Percentiles rank a stretch among this genome's conserved stretches.
Conservation (phyloP, 106 monocot genomes). For the Phalaenopsis aphrodite region DNA sequence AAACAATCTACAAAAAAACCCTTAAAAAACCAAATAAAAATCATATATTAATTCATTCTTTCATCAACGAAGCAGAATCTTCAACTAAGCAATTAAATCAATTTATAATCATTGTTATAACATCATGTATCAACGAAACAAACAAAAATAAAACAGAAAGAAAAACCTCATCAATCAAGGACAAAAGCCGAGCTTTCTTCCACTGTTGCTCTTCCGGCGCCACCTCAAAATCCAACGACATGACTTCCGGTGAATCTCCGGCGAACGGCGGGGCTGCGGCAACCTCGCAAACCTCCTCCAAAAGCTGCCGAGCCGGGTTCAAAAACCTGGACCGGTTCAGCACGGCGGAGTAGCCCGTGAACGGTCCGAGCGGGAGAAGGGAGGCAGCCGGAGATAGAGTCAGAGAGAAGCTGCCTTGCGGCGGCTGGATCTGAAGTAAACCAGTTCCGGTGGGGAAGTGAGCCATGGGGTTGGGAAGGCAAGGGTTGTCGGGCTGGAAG, state of each 20-base stretch:
- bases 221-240: conserved; percentile 9
- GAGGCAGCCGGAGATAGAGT: conserved; percentile 14
- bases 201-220: conserved; percentile 33
- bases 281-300: conserved; percentile 55
- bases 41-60: too few species aligned
- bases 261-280: background rate
- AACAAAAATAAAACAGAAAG: background rate
- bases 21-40: too few species aligned
- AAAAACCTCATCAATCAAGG: conserved; percentile 77
- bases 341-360: conserved; percentile 66
- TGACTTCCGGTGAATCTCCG: conserved; percentile 12
- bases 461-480: background rate
- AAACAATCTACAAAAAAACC: too few species aligned
- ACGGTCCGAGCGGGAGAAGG: conserved; percentile 41
- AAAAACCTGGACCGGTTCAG: conserved; percentile 64
- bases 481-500: conserved; percentile 22
- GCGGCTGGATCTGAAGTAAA: background rate
- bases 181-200: conserved; percentile 64
- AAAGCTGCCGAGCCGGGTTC: conserved; percentile 49
- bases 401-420: conserved; percentile 10
- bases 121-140: background rate
- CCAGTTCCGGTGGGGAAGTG: background rate
- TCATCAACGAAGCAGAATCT: too few species aligned
- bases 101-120: background rate
- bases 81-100: background rate